Percentiles rank a stretch among this genome's conserved stretches.
phyloP scores from a whole-genome alignment of 208 protist species.

The Phytomonas sp. region DNA sequence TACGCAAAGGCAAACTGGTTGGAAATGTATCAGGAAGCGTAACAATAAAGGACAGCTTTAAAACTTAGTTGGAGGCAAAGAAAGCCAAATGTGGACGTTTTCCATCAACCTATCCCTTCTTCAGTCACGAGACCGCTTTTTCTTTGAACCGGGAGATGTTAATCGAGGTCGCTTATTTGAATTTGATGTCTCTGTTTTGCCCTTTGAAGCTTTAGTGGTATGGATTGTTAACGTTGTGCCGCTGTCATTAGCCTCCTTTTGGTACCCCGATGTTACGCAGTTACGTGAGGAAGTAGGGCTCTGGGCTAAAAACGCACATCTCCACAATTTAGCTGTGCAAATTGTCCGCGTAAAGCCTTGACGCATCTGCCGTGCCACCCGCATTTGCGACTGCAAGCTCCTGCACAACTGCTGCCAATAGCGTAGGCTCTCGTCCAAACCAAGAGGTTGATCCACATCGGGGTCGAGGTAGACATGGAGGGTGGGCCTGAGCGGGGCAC shows the following conservation, averaged over 20 bases:
- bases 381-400: constrained; percentile 57
- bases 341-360: constrained; percentile 47
- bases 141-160: background rate
- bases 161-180: background rate
- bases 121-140: background rate
- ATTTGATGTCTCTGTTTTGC: background rate
- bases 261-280: background rate
- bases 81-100: background rate
- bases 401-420: constrained; percentile 64
- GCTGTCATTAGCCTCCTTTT: background rate
- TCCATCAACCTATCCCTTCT: background rate
- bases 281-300: constrained; percentile 1
- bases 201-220: background rate
- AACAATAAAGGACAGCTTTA: background rate
- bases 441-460: constrained; percentile 54
- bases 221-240: background rate
- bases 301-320: constrained; percentile 11
- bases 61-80: background rate
- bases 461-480: constrained; percentile 66
- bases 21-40: background rate
- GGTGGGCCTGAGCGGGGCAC: constrained; percentile 45
- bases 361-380: constrained; percentile 32
- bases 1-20: background rate
- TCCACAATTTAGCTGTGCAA: background rate
- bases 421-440: constrained; percentile 29